A percentile compares a stretch with the other conserved stretches of the same genome.
phyloP scores from a whole-genome alignment of 768 basidiomycete species.

The Myochromella boudieri region DNA sequence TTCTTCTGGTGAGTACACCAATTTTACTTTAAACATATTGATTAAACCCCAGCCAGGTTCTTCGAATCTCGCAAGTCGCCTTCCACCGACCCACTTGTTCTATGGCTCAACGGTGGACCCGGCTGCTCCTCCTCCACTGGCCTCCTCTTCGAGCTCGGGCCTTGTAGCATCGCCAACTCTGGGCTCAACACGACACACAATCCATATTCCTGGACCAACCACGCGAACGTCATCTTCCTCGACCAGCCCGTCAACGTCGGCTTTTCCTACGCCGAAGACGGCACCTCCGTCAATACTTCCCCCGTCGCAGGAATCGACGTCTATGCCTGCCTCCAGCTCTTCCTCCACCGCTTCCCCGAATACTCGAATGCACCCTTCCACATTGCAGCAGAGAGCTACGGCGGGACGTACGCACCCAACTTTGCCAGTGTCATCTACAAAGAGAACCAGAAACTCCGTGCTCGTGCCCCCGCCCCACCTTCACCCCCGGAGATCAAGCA shows the following conservation, averaged over 20 bases:
- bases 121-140: slow-evolving; percentile 78
- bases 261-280: slow-evolving; percentile 80
- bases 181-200: slow-evolving; percentile 75
- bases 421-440: slow-evolving; percentile 82
- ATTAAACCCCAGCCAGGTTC: slow-evolving; percentile 66
- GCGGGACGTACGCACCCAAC: slow-evolving; percentile 80
- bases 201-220: slow-evolving; percentile 80
- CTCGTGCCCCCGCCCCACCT: slow-evolving; percentile 40
- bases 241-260: slow-evolving; percentile 89
- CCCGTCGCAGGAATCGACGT: slow-evolving; percentile 91
- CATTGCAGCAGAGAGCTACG: slow-evolving; percentile 78
- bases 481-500: slow-evolving; percentile 58
- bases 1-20: slow-evolving; percentile 73
- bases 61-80: slow-evolving; percentile 83
- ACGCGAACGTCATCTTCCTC: slow-evolving; percentile 77
- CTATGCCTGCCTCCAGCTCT: slow-evolving; percentile 79
- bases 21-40: neutral
- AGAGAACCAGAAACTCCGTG: slow-evolving; percentile 62
- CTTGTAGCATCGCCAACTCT: slow-evolving; percentile 70
- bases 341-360: slow-evolving; percentile 73
- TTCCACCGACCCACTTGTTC: slow-evolving; percentile 72
- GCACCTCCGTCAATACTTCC: slow-evolving; percentile 72
- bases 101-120: slow-evolving; percentile 90
- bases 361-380: slow-evolving; percentile 74
- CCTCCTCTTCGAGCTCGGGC: slow-evolving; percentile 90